Conservation (phyloP, 805 yeast genomes). For the Lachancea thermotolerans region DNA sequence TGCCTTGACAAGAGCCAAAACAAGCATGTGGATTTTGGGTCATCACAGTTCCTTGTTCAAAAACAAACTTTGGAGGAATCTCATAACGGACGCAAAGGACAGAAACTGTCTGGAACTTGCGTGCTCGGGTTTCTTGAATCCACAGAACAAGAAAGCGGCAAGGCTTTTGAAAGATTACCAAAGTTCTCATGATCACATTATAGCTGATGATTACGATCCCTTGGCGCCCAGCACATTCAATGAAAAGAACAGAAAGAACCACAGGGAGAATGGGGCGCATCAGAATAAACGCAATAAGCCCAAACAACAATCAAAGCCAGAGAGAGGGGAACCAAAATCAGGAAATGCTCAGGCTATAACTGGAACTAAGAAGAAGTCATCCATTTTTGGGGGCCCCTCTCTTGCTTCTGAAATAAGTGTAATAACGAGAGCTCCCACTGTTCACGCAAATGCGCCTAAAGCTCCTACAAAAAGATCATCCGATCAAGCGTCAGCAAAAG, state of each 20-base stretch:
- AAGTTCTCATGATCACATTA: constrained; percentile 8
- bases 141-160: constrained; percentile 15
- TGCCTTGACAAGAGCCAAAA: constrained; percentile 87
- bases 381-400: constrained; percentile 26
- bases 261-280: background rate
- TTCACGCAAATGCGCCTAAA: background rate
- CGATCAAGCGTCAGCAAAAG: background rate
- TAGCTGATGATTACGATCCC: constrained; percentile 10
- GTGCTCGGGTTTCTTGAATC: constrained; percentile 24
- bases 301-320: too few relatives aligned
- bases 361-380: constrained; percentile 29
- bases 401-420: constrained; percentile 7
- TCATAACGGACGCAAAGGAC: constrained; percentile 57
- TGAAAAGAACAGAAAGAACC: background rate
- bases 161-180: constrained; percentile 11
- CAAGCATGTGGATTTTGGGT: constrained; percentile 91
- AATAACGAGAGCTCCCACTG: background rate
- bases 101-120: constrained; percentile 34
- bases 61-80: constrained; percentile 66
- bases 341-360: background rate
- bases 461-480: background rate
- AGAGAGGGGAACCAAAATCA: background rate
- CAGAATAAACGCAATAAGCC: too few relatives aligned
- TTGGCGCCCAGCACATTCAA: background rate
- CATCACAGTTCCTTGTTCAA: constrained; percentile 55